phyloP scores from a whole-genome alignment of 169 alveolate species.

The Eimeria falciformis region DNA sequence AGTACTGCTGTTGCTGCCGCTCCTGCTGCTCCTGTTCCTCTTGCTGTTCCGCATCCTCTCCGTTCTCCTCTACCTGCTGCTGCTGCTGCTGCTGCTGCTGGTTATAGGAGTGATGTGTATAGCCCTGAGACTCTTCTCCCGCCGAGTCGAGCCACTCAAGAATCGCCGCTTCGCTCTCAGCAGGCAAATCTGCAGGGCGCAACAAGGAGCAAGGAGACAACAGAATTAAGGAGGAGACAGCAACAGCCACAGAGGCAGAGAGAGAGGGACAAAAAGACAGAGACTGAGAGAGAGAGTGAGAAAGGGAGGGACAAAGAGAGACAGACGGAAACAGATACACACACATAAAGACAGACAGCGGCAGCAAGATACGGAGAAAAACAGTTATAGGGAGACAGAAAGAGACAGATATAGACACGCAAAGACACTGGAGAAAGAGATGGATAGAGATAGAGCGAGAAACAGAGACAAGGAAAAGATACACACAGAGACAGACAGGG shows the following conservation, averaged over 20 bases:
- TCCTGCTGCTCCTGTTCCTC: conserved; percentile 16
- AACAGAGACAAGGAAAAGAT: not conserved
- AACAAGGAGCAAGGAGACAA: not conserved
- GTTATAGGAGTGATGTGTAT: not conserved
- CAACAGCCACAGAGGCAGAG: not conserved
- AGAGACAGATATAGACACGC: too few species aligned
- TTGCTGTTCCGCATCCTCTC: conserved; percentile 1
- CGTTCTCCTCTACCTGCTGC: not conserved
- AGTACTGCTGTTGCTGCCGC: conserved; percentile 30
- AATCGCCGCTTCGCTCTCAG: not conserved
- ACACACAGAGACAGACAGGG: not conserved
- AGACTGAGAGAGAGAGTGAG: not conserved
- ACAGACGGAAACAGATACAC: not conserved
- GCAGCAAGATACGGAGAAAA: not conserved
- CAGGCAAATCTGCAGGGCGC: conserved; percentile 8
- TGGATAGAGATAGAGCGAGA: too few species aligned
- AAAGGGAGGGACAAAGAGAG: not conserved
- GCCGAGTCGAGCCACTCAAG: conserved; percentile 40
- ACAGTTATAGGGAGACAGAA: too few species aligned
- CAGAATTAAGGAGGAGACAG: not conserved
- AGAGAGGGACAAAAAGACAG: not conserved
- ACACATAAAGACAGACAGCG: not conserved
- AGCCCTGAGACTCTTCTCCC: conserved; percentile 65
- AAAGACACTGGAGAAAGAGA: not conserved
- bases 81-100: conserved; percentile 55